A percentile compares a stretch with the other conserved stretches of the same genome.
Conservation (phyloP, 1,284 basidiomycete genomes). For the Sanghuangporus baumii region DNA sequence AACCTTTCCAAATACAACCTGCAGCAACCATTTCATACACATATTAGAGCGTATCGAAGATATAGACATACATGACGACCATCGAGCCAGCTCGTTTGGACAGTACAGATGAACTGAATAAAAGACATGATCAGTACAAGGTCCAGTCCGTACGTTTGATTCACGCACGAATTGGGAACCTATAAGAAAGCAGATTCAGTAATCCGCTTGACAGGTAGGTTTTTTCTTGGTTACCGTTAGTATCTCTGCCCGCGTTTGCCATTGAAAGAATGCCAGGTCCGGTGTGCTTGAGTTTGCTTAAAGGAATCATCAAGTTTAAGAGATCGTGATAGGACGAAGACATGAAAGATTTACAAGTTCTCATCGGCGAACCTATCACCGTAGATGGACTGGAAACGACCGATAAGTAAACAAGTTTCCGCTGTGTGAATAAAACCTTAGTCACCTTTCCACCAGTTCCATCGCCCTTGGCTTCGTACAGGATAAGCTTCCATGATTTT, state of each 20-base stretch:
- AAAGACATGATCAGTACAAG: constrained; percentile 11
- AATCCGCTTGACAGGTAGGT: not conserved
- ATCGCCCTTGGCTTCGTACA: constrained; percentile 42
- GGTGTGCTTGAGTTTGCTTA: constrained; percentile 85
- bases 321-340: not conserved
- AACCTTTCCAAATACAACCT: constrained; percentile 91
- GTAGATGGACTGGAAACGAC: constrained; percentile 41
- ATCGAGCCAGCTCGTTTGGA: constrained; percentile 73
- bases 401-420: not conserved
- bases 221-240: constrained; percentile 53
- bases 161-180: constrained; percentile 78
- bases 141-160: not conserved
- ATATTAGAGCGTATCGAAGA: constrained; percentile 5
- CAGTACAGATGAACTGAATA: constrained; percentile 78
- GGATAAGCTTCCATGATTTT: not conserved
- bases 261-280: constrained; percentile 84
- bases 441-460: constrained; percentile 53
- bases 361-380: constrained; percentile 57
- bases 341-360: constrained; percentile 66
- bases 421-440: not conserved
- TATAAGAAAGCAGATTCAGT: constrained; percentile 24
- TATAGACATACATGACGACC: constrained; percentile 55
- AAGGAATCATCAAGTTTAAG: not conserved
- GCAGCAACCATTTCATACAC: constrained; percentile 12
- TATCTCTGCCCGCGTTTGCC: constrained; percentile 89